Base-by-base conservation (phyloP, 805 yeast genomes). In the Lachancea kluyveri region DNA sequence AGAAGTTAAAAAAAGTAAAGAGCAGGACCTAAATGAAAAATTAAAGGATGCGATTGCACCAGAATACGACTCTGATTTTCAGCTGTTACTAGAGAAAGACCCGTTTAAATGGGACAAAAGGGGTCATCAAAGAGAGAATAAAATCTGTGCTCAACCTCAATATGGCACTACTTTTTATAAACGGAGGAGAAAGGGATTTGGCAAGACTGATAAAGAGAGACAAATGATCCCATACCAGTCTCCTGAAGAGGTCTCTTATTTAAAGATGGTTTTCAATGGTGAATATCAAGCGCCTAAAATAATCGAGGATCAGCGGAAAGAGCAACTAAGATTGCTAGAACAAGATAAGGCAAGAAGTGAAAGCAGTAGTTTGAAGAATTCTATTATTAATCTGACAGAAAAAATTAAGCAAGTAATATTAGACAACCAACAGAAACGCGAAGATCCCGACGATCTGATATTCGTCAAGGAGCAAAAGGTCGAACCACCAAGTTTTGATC, bases 141-240 rank as follows among this genome's bases (percentile, higher is more conserved):
- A 36, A 8, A 11, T 30, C 13, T 20, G 22, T 8, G 13, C 9
- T 9, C 25, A 20, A 7, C 28, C 35, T 4, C 57, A 60, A 17
- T 67, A 67, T 36, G 72, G 72, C 3, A 60, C 67, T 1, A 39
- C 52, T 3, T 57, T 65, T 28, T 27, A 53, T 24, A 40, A 46
- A 25, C 50, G 50, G 31, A 35, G 36, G 6, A 46, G 26, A 17
- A 22, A 14, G 25, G 33, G 17, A 37, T 17, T 9, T 18, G 13
- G 21, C 22, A 21, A 28, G 26, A 17, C 36, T 28, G 8, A 23
- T 17, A 18, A 27, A 5, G 20, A 23, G 19, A 36, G 43, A 7
- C 32, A 39, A 5, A 26, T 45, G 4, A 33, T 40, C 0, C 31
- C 47, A 5, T 42, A 46, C 14, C 38, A 39, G 1, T 43, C 42